Evolutionary conservation across 1,284 basidiomycete genomes (phyloP), one percentile per base, ranked within the genome.

Genomic region (Malassezia furfur): DNA sequence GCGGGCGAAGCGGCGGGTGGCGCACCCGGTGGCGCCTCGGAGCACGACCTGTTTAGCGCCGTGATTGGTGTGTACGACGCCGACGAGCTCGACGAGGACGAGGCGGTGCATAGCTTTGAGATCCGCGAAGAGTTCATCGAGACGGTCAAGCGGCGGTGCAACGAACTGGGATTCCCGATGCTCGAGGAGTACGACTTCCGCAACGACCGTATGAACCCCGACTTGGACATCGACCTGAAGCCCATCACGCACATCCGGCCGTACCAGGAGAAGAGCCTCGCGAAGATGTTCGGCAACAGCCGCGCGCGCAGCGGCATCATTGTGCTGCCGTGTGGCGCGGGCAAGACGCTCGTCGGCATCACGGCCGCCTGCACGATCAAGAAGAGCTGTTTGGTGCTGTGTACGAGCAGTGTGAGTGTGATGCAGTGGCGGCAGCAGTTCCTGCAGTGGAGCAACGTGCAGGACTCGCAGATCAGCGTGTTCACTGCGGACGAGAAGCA

Each of bases 301-400:
- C 67, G 72, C 43, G 72, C 72, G 9, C 54, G 72, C 10, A 96
- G 91, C 46, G 94, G 94, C 3, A 98, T 99, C 67, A 98, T 99
- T 62, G 94, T 99, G 4, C 79, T 99, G 31, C 94, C 94, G 37
- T 99, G 94, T 73, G 94, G 94, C 59, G 94, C 94, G 31, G 94
- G 94, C 45, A 98, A 99, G 79, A 98, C 94, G 10, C 82, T 99
- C 4, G 94, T 98, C 6, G 94, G 94, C 15, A 96, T 99, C 70
- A 98, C 94, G 0, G 94, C 94, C 3, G 94, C 94, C 11, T 96
- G 91, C 72, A 98, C 94, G 17, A 94, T 98, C 78, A 96, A 96
- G 79, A 99, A 99, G 79, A 94, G 90, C 31, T 93, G 90, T 69
- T 81, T 99, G n/a, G 91, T 98, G 28, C 79, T 98, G 44, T 96